These are phyloP conservation scores for Corylus avellana DNA, from an alignment of 306 rosid species.

Conservation along the genomic window DNA sequence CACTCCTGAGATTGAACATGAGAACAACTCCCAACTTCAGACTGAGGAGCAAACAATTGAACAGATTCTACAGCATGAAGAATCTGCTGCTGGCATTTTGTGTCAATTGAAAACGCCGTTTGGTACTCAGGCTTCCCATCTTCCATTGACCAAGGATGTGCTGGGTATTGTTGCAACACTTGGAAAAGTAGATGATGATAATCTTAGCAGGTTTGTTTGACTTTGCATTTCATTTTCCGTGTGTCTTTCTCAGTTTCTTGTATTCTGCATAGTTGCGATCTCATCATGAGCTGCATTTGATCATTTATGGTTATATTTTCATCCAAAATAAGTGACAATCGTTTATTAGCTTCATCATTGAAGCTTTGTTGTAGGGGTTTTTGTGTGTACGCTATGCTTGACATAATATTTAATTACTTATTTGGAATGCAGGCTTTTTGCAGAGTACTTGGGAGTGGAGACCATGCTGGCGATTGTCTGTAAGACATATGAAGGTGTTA, in stretches of 20 bases:
- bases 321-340: neutral
- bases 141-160: constrained; percentile 54
- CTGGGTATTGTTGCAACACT: constrained; percentile 77
- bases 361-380: neutral
- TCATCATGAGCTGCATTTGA: constrained; percentile 3
- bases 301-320: neutral
- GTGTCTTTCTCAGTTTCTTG: constrained; percentile 17
- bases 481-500: constrained; percentile 66
- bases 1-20: constrained; percentile 36
- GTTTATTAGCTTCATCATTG: neutral
- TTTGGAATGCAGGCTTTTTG: constrained; percentile 68
- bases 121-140: constrained; percentile 50
- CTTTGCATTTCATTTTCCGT: constrained; percentile 12
- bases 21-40: constrained; percentile 31
- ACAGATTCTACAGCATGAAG: constrained; percentile 58
- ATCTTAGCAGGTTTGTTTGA: constrained; percentile 64
- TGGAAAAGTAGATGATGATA: constrained; percentile 64
- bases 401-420: neutral
- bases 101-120: constrained; percentile 56
- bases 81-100: constrained; percentile 71
- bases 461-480: constrained; percentile 84
- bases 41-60: constrained; percentile 56
- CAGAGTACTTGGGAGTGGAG: constrained; percentile 78
- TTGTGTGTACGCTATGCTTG: neutral
- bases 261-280: neutral